These are phyloP conservation scores for Rehmannia glutinosa DNA, from an alignment of 257 asterid species.

Conservation along the genomic window DNA sequence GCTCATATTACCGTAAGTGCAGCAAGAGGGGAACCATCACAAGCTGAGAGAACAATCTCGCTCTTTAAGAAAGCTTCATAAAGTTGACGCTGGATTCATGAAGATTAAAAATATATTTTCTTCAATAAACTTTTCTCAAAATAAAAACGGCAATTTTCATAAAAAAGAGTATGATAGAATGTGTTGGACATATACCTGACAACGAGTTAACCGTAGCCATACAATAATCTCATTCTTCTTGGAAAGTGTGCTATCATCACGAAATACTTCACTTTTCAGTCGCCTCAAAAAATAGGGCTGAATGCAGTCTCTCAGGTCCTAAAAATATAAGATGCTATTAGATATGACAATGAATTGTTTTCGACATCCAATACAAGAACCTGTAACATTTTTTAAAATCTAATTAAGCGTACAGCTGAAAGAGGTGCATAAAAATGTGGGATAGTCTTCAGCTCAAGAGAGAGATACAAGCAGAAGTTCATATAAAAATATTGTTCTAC, in stretches of 20 bases:
- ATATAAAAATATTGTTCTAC: too few species aligned
- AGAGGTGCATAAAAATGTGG: not conserved
- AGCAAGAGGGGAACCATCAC: constrained; percentile 94
- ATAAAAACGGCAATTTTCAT: not conserved
- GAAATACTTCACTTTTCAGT: constrained; percentile 83
- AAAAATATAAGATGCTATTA: constrained; percentile 19
- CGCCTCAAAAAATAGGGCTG: constrained; percentile 93
- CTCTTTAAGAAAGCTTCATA: constrained; percentile 92
- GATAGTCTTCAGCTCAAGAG: not conserved
- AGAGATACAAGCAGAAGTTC: not conserved
- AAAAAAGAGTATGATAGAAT: not conserved
- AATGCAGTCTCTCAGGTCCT: constrained; percentile 84
- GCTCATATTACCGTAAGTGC: constrained; percentile 74
- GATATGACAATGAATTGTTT: constrained; percentile 9
- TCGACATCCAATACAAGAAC: constrained; percentile 4
- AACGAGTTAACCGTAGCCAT: constrained; percentile 79
- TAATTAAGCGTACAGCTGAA: not conserved
- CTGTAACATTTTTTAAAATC: not conserved
- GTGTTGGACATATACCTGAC: constrained; percentile 55
- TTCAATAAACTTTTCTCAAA: constrained; percentile 3
- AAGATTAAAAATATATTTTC: not conserved
- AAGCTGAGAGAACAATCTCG: constrained; percentile 89
- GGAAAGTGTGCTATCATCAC: constrained; percentile 55
- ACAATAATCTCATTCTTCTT: constrained; percentile 91
- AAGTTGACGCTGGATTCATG: constrained; percentile 63